Evolutionary conservation across 164 flowering plant genomes (phyloP).

Genomic region (Stephania cephalantha): DNA sequence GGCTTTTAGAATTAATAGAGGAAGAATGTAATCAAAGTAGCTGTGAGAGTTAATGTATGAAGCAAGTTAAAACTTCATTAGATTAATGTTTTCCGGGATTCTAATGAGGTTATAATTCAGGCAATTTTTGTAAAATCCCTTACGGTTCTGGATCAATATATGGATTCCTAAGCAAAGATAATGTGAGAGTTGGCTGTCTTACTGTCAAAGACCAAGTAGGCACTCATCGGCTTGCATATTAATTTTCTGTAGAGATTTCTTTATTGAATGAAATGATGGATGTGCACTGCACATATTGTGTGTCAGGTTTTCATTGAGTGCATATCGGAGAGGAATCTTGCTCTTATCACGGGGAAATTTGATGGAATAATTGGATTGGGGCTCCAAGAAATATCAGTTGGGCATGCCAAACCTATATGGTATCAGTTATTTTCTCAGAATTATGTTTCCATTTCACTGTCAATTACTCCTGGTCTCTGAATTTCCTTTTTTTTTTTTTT

Average conservation of each 20-base stretch:
- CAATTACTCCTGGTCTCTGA: not conserved
- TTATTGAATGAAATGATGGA: not conserved
- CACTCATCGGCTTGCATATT: not conserved
- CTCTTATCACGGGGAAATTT: constrained; percentile 31
- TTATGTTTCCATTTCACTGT: not conserved
- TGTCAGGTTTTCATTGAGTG: constrained; percentile 51
- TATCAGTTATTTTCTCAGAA: constrained; percentile 13
- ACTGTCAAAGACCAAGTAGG: constrained; percentile 44
- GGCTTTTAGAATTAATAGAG: not conserved
- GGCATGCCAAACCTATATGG: constrained; percentile 48
- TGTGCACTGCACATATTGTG: constrained; percentile 2
- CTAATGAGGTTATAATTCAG: constrained; percentile 20
- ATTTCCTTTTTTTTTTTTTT: not conserved
- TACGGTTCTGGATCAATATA: constrained; percentile 54
- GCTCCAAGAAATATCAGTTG: constrained; percentile 46
- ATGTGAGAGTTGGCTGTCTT: constrained; percentile 40
- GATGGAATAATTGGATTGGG: constrained; percentile 70
- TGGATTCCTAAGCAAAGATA: constrained; percentile 60
- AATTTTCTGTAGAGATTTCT: not conserved
- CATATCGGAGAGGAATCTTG: constrained; percentile 31
- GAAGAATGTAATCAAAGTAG: not conserved
- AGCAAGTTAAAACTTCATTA: not conserved
- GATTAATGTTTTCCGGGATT: not conserved
- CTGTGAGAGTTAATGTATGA: not conserved
- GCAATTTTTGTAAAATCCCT: constrained; percentile 33